Conservation (phyloP, 83 land plant species). For the Isoetes engelmannii region DNA sequence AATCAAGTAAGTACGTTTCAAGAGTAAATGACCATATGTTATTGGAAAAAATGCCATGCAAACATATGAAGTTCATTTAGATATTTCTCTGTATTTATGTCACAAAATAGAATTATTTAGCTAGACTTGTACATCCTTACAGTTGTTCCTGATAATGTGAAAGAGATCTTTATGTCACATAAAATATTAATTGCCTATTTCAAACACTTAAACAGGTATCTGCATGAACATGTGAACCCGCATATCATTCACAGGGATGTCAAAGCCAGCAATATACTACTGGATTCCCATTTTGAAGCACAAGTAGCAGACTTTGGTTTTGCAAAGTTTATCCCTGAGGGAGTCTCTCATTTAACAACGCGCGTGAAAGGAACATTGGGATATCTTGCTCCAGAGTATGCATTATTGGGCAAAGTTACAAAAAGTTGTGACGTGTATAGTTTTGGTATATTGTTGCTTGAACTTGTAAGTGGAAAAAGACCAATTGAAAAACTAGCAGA, state of each 20-base stretch:
- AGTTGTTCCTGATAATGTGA: too few relatives aligned
- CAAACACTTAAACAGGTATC: slow-evolving; percentile 38
- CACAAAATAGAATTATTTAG: too few relatives aligned
- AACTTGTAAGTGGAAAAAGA: slow-evolving; percentile 35
- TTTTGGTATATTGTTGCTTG: slow-evolving; percentile 49
- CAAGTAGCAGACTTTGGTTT: slow-evolving; percentile 58
- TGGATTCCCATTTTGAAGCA: slow-evolving; percentile 37
- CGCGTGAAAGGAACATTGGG: slow-evolving; percentile 62
- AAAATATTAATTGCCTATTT: too few relatives aligned
- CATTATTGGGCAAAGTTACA: slow-evolving; percentile 56
- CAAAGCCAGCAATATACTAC: slow-evolving; percentile 51
- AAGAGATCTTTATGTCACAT: too few relatives aligned
- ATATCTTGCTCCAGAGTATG: slow-evolving; percentile 58
- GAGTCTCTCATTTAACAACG: slow-evolving; percentile 46
- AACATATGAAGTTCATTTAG: too few relatives aligned
- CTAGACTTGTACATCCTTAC: too few relatives aligned
- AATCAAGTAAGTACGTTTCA: slow-evolving; percentile 34
- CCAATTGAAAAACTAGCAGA: slow-evolving; percentile 46
- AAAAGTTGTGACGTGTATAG: slow-evolving; percentile 56
- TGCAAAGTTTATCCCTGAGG: slow-evolving; percentile 51
- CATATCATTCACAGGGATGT: slow-evolving; percentile 51
- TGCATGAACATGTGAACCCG: slow-evolving; percentile 46
- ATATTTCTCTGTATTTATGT: too few relatives aligned
- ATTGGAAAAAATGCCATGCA: too few relatives aligned
- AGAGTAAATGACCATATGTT: too few relatives aligned